Percentiles rank a stretch among this genome's conserved stretches.
These are phyloP conservation scores for Mycena sp. DNA, from an alignment of 1,284 basidiomycete genomes.

Conservation along the genomic window DNA sequence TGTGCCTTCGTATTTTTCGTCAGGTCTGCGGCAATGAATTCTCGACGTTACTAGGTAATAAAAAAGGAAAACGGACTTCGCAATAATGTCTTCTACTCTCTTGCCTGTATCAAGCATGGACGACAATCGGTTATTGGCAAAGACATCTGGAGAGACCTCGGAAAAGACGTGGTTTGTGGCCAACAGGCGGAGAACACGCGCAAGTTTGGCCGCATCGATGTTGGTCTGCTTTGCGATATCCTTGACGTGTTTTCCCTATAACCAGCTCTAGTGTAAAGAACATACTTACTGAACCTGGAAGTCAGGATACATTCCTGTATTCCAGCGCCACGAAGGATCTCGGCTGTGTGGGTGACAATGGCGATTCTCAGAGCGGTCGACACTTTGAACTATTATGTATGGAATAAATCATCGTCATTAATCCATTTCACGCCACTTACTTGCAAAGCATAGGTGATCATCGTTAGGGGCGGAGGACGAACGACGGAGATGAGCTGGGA, in stretches of 20 bases:
- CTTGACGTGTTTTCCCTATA: constrained; percentile 45
- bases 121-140: constrained; percentile 14
- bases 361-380: constrained; percentile 38
- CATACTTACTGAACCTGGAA: too few relatives aligned
- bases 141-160: constrained; percentile 20
- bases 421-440: constrained; percentile 32
- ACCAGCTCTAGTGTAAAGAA: neutral
- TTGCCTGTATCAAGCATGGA: constrained; percentile 15
- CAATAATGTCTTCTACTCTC: neutral
- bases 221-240: constrained; percentile 45
- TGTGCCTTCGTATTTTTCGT: constrained; percentile 4
- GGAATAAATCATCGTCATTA: neutral
- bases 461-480: constrained; percentile 39
- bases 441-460: constrained; percentile 38
- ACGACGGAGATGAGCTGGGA: constrained; percentile 47
- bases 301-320: constrained; percentile 32
- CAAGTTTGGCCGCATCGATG: constrained; percentile 34
- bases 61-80: constrained; percentile 1
- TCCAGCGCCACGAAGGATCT: constrained; percentile 48
- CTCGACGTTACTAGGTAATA: neutral
- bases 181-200: constrained; percentile 10
- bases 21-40: neutral
- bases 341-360: constrained; percentile 41
- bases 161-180: constrained; percentile 12
- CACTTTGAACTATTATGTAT: constrained; percentile 24